These are phyloP conservation scores for Komagataella pastoris DNA, from an alignment of 805 yeast species.

Conservation along the genomic window DNA sequence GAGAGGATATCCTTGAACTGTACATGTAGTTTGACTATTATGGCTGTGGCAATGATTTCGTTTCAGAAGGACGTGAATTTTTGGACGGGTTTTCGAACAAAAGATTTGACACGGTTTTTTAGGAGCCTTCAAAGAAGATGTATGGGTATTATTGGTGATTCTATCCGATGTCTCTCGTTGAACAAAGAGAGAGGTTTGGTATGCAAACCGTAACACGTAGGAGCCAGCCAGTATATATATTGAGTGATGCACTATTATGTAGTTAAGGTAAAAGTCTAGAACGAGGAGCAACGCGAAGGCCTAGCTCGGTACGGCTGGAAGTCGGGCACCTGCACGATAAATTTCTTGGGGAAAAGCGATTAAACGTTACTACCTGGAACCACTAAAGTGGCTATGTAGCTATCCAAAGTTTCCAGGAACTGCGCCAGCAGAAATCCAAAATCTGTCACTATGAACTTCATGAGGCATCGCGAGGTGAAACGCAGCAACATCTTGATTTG, in stretches of 20 bases:
- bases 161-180: background rate
- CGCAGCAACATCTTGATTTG: background rate
- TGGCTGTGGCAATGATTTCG: background rate
- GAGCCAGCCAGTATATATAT: background rate
- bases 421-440: background rate
- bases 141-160: background rate
- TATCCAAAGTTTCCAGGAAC: background rate
- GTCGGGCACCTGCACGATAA: background rate
- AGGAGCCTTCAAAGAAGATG: background rate
- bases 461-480: background rate
- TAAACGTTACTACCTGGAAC: background rate
- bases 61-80: background rate
- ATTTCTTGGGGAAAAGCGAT: background rate
- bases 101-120: background rate
- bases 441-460: background rate
- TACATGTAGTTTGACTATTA: background rate
- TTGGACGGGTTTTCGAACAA: background rate
- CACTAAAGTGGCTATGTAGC: background rate
- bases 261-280: background rate
- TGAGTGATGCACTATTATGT: background rate
- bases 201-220: background rate
- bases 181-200: background rate
- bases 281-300: background rate
- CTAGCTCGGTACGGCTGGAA: background rate
- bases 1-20: background rate